Base-by-base conservation (phyloP, 2,329 filamentous ascomycete genomes). In the Spiromastix sp. region DNA sequence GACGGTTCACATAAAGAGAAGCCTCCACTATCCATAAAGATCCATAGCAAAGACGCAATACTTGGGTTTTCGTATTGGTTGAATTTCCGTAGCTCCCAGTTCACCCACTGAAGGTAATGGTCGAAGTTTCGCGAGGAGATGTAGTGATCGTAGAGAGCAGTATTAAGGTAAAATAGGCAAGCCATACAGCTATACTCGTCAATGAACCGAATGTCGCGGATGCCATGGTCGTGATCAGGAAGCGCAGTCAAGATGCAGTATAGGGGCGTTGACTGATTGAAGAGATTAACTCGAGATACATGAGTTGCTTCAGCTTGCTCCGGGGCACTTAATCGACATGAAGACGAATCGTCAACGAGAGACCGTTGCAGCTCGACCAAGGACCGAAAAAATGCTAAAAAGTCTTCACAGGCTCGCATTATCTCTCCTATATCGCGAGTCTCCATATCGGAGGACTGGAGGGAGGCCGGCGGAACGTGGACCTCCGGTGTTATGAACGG, bases 161-260 rank as follows among this genome's bases (percentile, higher is more conserved):
- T 31, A 30, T 48, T 48, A 12, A 55, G 43, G 37, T 54, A 55
- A 16, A 55, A 45, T 20, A 55, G 43, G 24, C 52, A 55, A 11
- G 50, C 42, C 42, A 55, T 48, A 36, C 51, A 51, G 6, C 49
- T 46, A 32, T 54, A 54, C 42, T 54, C 52, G 34, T 55, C 51
- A 28, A 55, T 54, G 27, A 52, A 55, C 6, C 51, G 47, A 25
- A 55, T 43, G 36, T 53, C 52, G 10, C 49, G 47, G 28, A 55
- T 54, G 3, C 52, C 52, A 25, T 50, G 52, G 27, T 55, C 50
- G 22, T 55, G 52, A 18, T 54, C 50, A 2, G 51, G 50, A 15
- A 54, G 43, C 24, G 47, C 47, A 3, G 52, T 52, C 6, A 55
- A 40, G 5, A 51, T 47, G 10, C 45, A 41, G 41, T 52, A 48